Evolutionary conservation across 805 yeast species (phyloP), one percentile per base, ranked within the genome.

Genomic region (Candida arabinofermentans): DNA sequence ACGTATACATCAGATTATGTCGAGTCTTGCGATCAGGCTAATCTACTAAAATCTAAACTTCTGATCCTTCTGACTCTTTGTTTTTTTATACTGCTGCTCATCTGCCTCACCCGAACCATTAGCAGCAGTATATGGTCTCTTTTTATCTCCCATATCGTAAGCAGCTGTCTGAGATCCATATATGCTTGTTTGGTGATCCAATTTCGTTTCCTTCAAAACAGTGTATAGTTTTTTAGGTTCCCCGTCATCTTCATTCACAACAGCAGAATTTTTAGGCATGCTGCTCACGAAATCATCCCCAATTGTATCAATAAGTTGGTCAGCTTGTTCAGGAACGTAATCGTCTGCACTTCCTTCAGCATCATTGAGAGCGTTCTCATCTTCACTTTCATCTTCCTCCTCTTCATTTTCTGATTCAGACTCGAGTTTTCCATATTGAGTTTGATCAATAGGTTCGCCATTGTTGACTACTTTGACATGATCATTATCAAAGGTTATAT

Each of bases 321-420:
- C 66, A 18, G 57, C 58, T 8, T 47, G 50, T 4, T 42, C 49
- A 4, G 46, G 50, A n/a, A 41, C 49, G 9, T 54, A 55, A 14
- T 57, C 60, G 4, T 57, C 63, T 1, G 50, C 65, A 18, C 51
- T 60, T 13, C 52, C 21, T 21, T 29, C 1, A 53, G 62, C 5
- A 51, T 60, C 48, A 5, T 26, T 13, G 14, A 26, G 7, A 9
- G 6, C 24, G 13, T 10, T 26, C 7, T 39, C 37, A 6, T 53
- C 61, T 2, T 52, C 58, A 22, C 49, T 58, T 3, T 58, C 61
- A 2, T 53, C 58, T 6, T 60, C 62, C 13, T 57, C 65, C 12
- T 57, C 69, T 13, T 64, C 70, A 7, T 57, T 67, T n/a, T 57
- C 67, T 2, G 52, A 58, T 17, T 56, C 68, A 12, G 55, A 57